Conservation (phyloP, 805 yeast genomes). For the Jamesozyma rosinii region DNA sequence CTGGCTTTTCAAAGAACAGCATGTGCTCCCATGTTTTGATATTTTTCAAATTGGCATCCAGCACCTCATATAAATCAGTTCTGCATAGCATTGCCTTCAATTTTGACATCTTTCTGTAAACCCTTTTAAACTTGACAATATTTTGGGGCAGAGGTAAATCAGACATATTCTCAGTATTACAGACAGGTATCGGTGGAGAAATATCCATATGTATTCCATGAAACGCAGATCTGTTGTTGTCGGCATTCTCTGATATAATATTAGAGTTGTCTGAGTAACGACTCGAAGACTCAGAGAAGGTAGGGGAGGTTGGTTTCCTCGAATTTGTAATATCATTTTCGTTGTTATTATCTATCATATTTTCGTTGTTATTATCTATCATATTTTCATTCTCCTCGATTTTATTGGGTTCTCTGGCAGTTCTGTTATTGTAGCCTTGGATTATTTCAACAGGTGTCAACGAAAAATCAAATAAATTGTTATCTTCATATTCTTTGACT, state of each 20-base stretch:
- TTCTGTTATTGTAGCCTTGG: constrained; percentile 15
- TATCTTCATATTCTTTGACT: constrained; percentile 12
- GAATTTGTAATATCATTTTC: background rate
- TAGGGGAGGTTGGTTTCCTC: background rate
- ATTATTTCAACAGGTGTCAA: constrained; percentile 25
- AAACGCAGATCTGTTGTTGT: no score
- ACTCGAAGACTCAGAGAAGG: constrained; percentile 6
- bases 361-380: background rate
- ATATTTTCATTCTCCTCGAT: background rate
- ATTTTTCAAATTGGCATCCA: constrained; percentile 14
- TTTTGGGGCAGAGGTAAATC: constrained; percentile 15
- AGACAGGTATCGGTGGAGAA: background rate
- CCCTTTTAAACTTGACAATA: constrained; percentile 16
- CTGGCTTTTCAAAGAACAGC: constrained; percentile 10
- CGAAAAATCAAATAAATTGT: constrained; percentile 16
- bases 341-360: background rate
- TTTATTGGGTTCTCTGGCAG: background rate
- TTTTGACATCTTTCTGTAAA: constrained; percentile 12
- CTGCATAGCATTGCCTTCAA: constrained; percentile 16
- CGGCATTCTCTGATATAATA: background rate
- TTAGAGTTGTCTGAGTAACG: constrained; percentile 2
- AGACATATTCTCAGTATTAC: background rate
- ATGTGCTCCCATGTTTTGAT: constrained; percentile 26
- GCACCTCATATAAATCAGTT: constrained; percentile 13
- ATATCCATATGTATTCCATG: no score